Evolutionary conservation across 139 green algal species (phyloP).

Genomic region (Medakamo hakoo): DNA sequence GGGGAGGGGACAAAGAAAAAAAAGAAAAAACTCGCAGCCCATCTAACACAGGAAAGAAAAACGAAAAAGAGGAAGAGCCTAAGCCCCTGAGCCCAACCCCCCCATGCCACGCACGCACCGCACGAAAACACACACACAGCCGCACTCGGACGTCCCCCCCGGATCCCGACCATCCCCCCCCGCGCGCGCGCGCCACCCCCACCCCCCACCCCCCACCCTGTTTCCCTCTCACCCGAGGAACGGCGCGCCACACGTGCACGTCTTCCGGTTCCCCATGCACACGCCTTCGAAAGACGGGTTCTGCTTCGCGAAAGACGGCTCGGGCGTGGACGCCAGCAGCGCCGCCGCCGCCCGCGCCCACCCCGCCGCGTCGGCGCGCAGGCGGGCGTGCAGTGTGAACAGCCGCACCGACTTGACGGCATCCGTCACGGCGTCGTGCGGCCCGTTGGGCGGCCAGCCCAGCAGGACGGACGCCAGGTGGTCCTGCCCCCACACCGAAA

Average conservation of each 20-base stretch:
- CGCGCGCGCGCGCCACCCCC: too few species aligned
- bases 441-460: conserved; percentile 22
- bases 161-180: too few species aligned
- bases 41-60: too few species aligned
- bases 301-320: conserved; percentile 52
- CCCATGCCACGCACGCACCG: too few species aligned
- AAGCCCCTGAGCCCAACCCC: too few species aligned
- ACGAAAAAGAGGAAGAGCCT: background rate
- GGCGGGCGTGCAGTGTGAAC: conserved; percentile 54
- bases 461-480: conserved; percentile 51
- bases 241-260: conserved; percentile 60
- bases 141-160: too few species aligned
- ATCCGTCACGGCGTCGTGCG: conserved; percentile 56
- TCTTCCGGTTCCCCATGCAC: conserved; percentile 82
- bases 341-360: conserved; percentile 36
- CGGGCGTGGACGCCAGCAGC: conserved; percentile 34
- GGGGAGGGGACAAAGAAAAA: background rate
- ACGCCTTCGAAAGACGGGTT: conserved; percentile 68
- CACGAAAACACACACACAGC: too few species aligned
- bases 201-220: background rate
- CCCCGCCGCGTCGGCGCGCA: conserved; percentile 21
- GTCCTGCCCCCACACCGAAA: conserved; percentile 24
- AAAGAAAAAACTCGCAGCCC: too few species aligned
- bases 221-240: conserved; percentile 53
- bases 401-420: conserved; percentile 74